These are phyloP conservation scores for Calonectria hongkongensis DNA, from an alignment of 2,329 filamentous ascomycete species.

Conservation along the genomic window DNA sequence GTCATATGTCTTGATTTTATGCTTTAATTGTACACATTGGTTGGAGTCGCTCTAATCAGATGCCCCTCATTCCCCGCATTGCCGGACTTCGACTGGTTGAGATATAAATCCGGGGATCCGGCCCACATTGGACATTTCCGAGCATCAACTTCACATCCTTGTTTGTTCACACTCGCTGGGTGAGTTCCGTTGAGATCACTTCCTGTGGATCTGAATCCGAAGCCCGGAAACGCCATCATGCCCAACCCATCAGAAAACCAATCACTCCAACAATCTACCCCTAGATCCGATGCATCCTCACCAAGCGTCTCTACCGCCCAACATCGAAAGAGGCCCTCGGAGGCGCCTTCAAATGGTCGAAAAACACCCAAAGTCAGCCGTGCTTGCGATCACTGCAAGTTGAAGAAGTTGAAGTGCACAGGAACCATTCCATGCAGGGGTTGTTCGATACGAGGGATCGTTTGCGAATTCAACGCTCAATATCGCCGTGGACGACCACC, in stretches of 20 bases:
- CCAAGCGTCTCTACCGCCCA: constrained; percentile 6
- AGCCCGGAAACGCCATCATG: constrained; percentile 34
- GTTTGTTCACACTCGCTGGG: not conserved
- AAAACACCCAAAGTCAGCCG: constrained; percentile 58
- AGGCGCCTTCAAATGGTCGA: constrained; percentile 45
- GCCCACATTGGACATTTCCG: constrained; percentile 25
- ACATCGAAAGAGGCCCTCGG: constrained; percentile 37
- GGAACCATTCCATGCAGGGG: constrained; percentile 60
- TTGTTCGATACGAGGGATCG: constrained; percentile 54
- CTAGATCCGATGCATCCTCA: constrained; percentile 45
- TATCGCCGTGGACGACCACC: constrained; percentile 62
- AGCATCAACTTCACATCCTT: constrained; percentile 3
- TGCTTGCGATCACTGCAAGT: constrained; percentile 63
- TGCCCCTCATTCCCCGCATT: constrained; percentile 32
- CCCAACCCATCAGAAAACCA: constrained; percentile 26
- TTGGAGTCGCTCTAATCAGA: not conserved
- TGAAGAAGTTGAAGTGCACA: constrained; percentile 61
- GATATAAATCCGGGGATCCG: constrained; percentile 32
- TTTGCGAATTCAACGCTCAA: constrained; percentile 60
- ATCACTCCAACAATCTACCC: constrained; percentile 34
- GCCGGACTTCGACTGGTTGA: not conserved
- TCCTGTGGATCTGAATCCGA: constrained; percentile 30
- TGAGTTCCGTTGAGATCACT: not conserved
- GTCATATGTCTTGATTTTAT: not conserved
- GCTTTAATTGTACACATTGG: not conserved